Evolutionary conservation across 495 filamentous ascomycete genomes (phyloP), one percentile per base, ranked within the genome.

Genomic region (Penicilliopsis zonata): DNA sequence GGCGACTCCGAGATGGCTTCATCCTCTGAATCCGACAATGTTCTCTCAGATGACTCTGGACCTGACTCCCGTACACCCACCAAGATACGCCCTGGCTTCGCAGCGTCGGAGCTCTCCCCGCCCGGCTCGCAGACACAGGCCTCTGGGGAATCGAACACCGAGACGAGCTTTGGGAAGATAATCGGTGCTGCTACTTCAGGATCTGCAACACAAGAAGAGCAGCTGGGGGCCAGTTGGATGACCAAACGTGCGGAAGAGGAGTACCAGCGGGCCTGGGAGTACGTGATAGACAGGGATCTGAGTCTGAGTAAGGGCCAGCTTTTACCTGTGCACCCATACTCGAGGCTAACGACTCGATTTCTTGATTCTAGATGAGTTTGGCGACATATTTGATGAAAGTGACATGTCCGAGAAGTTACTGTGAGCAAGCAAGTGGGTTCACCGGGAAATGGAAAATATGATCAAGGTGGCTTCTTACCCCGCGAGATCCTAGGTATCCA

Each of bases 221-320:
- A 56, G 31, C 61, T 63, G 9, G 60, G 69, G 5, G 61, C 54
- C 14, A 54, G 58, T 28, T 80, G 76, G 78, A 67, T 66, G 44
- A 75, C 61, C 33, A 67, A 67, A 42, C 69, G 67, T 33, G 64
- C 70, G 0, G 59, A 67, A 40, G 76, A 82, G 13, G 81, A 85
- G 27, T 74, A 67, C 34, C 52, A 65, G 26, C 49, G 61, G 20
- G 65, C 62, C 15, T 49, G 56, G 61, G 64, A 62, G 33, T 50
- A 47, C 43, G 49, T 72, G 20, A 36, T 69, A 15, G 63, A 72
- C 38, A 55, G 52, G 38, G 56, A 64, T 22, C 70, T 69, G 25
- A 69, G 37, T 35, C 38, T 68, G 31, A 31, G 67, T 70, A 47
- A 33, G n/a, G 56, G 44, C 9, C 17, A 15, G 13, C 8, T 17